These are phyloP conservation scores for Nemania serpens DNA, from an alignment of 2,329 filamentous ascomycete genomes.

Conservation along the genomic window DNA sequence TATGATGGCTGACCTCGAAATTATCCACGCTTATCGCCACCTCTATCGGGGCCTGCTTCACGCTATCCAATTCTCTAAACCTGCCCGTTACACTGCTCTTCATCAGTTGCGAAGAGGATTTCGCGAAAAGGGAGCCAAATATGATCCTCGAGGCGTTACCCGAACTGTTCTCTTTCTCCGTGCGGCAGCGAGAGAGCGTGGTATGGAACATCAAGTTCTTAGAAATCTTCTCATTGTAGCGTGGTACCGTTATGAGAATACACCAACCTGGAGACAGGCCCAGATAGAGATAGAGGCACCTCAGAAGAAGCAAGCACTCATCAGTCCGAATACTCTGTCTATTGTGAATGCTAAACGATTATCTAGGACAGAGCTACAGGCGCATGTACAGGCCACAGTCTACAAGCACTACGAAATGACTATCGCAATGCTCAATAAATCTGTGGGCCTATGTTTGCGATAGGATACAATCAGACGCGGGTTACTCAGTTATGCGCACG, in stretches of 20 bases:
- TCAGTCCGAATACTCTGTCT: neutral
- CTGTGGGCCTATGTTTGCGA: constrained; percentile 68
- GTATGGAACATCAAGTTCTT: constrained; percentile 73
- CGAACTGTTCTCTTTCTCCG: constrained; percentile 74
- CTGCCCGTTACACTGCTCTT: constrained; percentile 66
- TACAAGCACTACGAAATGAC: constrained; percentile 71
- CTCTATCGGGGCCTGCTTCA: constrained; percentile 70
- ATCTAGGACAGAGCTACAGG: constrained; percentile 29
- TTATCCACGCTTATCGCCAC: constrained; percentile 70
- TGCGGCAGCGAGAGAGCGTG: constrained; percentile 64
- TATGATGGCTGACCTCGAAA: constrained; percentile 45
- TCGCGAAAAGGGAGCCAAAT: constrained; percentile 50
- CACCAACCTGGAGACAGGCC: constrained; percentile 37
- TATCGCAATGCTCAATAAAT: constrained; percentile 74
- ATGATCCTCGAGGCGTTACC: constrained; percentile 57
- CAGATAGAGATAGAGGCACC: constrained; percentile 19
- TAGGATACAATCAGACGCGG: constrained; percentile 34
- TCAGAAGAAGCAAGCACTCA: constrained; percentile 27
- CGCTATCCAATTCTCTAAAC: constrained; percentile 73
- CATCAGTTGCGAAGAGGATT: constrained; percentile 66
- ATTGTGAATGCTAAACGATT: constrained; percentile 22
- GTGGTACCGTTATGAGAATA: constrained; percentile 45
- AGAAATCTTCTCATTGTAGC: constrained; percentile 67
- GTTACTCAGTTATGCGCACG: constrained; percentile 8
- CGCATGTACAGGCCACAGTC: constrained; percentile 38